Evolutionary conservation across 805 yeast genomes (phyloP).

Genomic region (Cyberlindnera meyerae): DNA sequence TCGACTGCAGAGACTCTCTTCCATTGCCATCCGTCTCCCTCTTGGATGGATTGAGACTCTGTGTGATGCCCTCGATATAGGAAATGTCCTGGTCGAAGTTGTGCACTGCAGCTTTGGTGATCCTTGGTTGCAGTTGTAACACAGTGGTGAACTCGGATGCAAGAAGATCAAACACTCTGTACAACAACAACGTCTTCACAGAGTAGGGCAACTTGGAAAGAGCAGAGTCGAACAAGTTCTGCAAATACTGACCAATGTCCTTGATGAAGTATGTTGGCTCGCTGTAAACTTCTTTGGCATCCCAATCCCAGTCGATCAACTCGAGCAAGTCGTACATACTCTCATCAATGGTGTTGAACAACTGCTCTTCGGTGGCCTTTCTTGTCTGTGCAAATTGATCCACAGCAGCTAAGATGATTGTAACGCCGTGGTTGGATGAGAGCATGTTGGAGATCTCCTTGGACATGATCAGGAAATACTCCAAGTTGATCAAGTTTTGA

Average conservation of each 20-base stretch:
- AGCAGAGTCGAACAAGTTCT: conserved; percentile 80
- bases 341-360: conserved; percentile 77
- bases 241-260: conserved; percentile 81
- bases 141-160: conserved; percentile 63
- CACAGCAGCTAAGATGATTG: conserved; percentile 46
- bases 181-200: conserved; percentile 72
- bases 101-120: conserved; percentile 53
- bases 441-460: conserved; percentile 46
- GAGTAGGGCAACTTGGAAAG: conserved; percentile 75
- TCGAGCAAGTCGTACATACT: conserved; percentile 78
- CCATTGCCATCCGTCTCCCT: conserved; percentile 15
- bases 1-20: conserved; percentile 56
- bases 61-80: conserved; percentile 58
- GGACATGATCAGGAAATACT: conserved; percentile 76
- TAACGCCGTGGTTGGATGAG: conserved; percentile 33
- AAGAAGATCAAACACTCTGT: conserved; percentile 82
- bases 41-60: conserved; percentile 30
- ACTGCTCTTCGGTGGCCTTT: conserved; percentile 69
- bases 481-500: conserved; percentile 83
- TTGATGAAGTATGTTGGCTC: conserved; percentile 72
- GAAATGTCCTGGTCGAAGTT: conserved; percentile 78
- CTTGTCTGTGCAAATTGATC: conserved; percentile 53
- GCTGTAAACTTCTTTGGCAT: conserved; percentile 40
- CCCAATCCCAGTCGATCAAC: conserved; percentile 85
- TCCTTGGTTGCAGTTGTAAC: conserved; percentile 47